Percentiles rank a stretch among this genome's conserved stretches.
Conservation (phyloP, 306 rosid genomes). For the Lithocarpus polystachyus region DNA sequence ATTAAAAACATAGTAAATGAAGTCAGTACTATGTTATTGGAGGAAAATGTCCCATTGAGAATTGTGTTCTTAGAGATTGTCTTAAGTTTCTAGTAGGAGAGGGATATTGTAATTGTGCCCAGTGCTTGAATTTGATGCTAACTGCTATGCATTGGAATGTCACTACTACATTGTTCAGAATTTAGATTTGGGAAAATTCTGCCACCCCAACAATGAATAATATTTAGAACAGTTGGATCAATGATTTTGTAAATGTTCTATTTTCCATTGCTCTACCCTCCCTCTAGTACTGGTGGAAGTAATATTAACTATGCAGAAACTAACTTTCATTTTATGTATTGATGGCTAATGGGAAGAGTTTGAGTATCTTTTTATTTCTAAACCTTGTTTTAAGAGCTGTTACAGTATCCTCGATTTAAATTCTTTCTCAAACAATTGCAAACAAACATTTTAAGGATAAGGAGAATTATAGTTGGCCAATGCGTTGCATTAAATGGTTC, state of each 20-base stretch:
- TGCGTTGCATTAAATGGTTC: not conserved
- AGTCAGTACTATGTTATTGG: not conserved
- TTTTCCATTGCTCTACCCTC: no score
- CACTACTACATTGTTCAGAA: not conserved
- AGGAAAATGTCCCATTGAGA: not conserved
- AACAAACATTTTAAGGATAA: not conserved
- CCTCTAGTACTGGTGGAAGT: no score
- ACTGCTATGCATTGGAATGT: not conserved
- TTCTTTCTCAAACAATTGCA: not conserved
- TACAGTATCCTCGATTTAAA: not conserved
- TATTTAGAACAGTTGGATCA: no score
- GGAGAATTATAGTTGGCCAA: not conserved
- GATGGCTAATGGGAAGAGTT: no score
- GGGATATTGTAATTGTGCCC: not conserved
- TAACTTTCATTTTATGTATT: not conserved
- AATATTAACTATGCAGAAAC: not conserved
- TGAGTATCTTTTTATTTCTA: not conserved
- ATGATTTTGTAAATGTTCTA: no score
- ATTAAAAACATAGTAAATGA: not conserved
- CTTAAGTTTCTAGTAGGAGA: not conserved
- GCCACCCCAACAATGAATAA: no score
- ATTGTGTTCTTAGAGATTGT: not conserved
- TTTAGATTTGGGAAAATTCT: no score
- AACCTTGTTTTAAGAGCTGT: not conserved
- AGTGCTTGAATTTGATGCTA: not conserved